phyloP scores from a whole-genome alignment of 768 basidiomycete species.

The Rhodotorula babjevae region DNA sequence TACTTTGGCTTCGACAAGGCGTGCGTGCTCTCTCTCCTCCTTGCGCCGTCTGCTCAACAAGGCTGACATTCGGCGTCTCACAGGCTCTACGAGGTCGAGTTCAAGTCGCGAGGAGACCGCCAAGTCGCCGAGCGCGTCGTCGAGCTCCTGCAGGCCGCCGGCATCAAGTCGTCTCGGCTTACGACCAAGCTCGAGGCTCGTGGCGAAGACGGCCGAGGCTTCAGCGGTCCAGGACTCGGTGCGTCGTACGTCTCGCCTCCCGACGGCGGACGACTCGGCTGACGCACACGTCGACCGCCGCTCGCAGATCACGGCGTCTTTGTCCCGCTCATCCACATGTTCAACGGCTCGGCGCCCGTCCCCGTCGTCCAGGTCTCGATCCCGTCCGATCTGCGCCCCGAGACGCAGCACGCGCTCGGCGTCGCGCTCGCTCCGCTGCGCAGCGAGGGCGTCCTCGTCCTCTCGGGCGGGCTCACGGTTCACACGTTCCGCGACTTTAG shows the following conservation, averaged over 20 bases:
- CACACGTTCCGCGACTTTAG: conserved; percentile 62
- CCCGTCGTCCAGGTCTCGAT: conserved; percentile 60
- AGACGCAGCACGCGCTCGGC: conserved; percentile 63
- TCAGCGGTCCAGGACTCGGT: conserved; percentile 58
- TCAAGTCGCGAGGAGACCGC: conserved; percentile 63
- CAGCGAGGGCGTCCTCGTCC: conserved; percentile 62
- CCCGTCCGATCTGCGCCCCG: conserved; percentile 58
- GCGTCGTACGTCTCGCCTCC: neutral
- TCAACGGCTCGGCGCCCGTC: conserved; percentile 52
- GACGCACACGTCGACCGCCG: neutral
- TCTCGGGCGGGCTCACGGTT: conserved; percentile 66
- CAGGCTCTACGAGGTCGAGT: conserved; percentile 57
- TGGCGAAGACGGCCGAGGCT: conserved; percentile 64
- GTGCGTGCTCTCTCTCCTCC: neutral
- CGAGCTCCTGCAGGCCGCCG: conserved; percentile 59
- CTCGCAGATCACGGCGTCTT: conserved; percentile 67
- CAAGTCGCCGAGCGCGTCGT: conserved; percentile 60
- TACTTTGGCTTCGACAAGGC: conserved; percentile 62
- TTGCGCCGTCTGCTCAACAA: neutral
- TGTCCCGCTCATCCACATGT: conserved; percentile 73
- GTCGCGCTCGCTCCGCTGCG: conserved; percentile 60
- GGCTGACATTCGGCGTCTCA: neutral
- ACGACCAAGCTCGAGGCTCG: conserved; percentile 56
- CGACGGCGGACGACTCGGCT: too few species aligned
- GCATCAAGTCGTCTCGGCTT: conserved; percentile 54